Percentiles rank a stretch among this genome's conserved stretches.
phyloP scores from a whole-genome alignment of 164 flowering plant genomes.

The Hamamelis virginiana region DNA sequence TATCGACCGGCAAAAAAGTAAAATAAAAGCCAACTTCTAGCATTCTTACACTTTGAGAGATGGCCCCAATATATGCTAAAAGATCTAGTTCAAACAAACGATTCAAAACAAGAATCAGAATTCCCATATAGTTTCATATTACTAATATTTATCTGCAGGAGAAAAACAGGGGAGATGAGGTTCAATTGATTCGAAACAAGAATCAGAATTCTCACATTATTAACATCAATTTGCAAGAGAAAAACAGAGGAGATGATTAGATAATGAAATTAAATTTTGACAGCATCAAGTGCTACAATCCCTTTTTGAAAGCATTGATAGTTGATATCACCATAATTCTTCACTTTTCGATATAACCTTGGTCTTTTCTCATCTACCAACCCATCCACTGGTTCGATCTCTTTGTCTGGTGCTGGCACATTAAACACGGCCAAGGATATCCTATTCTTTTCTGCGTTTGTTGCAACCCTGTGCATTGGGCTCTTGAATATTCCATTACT shows the following conservation, averaged over 20 bases:
- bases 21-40: no score
- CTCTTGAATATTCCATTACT: conserved; percentile 64
- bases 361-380: conserved; percentile 35
- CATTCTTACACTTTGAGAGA: no score
- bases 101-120: no score
- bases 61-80: no score
- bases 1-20: no score
- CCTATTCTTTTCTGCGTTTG: conserved; percentile 37
- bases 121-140: not conserved
- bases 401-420: conserved; percentile 29
- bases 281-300: conserved; percentile 22
- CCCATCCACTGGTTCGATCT: conserved; percentile 40
- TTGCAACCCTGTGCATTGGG: conserved; percentile 53
- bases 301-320: conserved; percentile 23
- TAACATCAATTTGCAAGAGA: not conserved
- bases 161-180: no score
- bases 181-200: no score
- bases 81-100: no score
- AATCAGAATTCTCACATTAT: not conserved
- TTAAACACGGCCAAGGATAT: conserved; percentile 40
- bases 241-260: no score
- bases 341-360: conserved; percentile 35
- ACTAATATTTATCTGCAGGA: not conserved
- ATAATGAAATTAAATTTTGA: conserved; percentile 11
- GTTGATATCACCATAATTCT: conserved; percentile 22